Evolutionary conservation across 208 protist genomes (phyloP).

Genomic region (Blastocrithidia nonstop): DNA sequence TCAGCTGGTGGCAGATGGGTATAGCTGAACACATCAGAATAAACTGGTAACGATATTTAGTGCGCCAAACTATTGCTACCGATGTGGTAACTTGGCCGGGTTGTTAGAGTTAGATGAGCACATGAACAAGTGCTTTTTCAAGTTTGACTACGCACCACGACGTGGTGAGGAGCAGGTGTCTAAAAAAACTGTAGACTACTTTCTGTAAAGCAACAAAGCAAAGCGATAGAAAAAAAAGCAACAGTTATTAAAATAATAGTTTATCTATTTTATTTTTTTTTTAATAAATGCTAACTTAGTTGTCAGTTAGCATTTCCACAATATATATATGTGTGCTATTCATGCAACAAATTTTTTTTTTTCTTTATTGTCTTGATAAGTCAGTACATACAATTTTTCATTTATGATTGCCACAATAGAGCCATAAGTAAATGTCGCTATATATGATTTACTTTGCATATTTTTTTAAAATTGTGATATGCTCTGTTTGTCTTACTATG

Average conservation of each 20-base stretch:
- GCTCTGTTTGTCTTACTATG: no score
- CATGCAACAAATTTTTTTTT: not conserved
- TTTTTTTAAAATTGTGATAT: no score
- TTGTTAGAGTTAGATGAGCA: conserved; percentile 98
- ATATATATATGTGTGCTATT: not conserved
- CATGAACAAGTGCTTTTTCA: conserved; percentile 96
- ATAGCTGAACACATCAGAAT: conserved; percentile 96
- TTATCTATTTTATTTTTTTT: not conserved
- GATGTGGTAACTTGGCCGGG: conserved; percentile 93
- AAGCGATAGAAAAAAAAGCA: not conserved
- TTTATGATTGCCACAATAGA: no score
- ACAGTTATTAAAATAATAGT: not conserved
- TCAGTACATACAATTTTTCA: no score
- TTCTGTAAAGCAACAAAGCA: conserved; percentile 89
- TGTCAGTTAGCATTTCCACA: no score
- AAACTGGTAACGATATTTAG: conserved; percentile 98
- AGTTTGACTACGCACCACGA: conserved; percentile 97
- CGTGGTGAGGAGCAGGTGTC: conserved; percentile 95
- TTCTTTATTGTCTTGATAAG: not conserved
- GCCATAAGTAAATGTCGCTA: no score
- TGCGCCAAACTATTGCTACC: conserved; percentile 99
- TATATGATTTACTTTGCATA: no score
- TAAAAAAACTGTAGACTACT: conserved; percentile 97
- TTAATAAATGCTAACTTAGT: no score
- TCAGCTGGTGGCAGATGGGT: conserved; percentile 97